phyloP scores from a whole-genome alignment of 1,284 basidiomycete species.

The Macrocystidia cucumis region DNA sequence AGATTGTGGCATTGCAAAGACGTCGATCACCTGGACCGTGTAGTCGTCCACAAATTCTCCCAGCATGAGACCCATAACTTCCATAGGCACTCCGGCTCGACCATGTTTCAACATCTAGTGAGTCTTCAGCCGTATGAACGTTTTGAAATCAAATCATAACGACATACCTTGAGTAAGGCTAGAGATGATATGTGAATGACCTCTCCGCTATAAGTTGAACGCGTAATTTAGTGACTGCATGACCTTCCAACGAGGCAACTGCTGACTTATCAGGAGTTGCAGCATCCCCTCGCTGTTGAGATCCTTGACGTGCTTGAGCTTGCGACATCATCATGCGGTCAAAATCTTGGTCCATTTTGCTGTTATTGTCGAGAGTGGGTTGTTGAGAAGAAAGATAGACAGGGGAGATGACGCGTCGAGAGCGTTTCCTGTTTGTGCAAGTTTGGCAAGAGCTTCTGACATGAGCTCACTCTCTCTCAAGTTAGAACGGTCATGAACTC shows the following conservation, averaged over 20 bases:
- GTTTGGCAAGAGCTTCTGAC: constrained; percentile 25
- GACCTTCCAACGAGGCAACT: constrained; percentile 1
- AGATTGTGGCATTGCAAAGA: constrained; percentile 99
- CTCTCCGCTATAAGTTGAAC: constrained; percentile 78
- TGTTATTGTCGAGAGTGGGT: constrained; percentile 7
- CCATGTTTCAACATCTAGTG: constrained; percentile 98
- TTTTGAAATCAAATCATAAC: constrained; percentile 1
- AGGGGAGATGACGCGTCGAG: constrained; percentile 41
- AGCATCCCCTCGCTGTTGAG: constrained; percentile 36
- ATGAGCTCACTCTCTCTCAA: constrained; percentile 20
- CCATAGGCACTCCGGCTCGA: constrained; percentile 98
- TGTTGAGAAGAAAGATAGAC: constrained; percentile 7
- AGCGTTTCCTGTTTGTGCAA: constrained; percentile 17
- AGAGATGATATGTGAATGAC: constrained; percentile 95
- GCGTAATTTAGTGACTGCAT: constrained; percentile 7
- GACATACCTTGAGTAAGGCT: constrained; percentile 81
- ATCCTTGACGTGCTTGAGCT: constrained; percentile 32
- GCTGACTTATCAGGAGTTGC: constrained; percentile 68
- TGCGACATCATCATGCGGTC: constrained; percentile 54
- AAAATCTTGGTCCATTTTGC: constrained; percentile 46
- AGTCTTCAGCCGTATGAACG: too few species aligned
- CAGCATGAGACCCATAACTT: constrained; percentile 99
- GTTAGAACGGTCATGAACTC: constrained; percentile 1
- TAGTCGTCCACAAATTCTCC: constrained; percentile 99
- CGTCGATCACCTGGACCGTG: constrained; percentile 95